These are phyloP conservation scores for Sindora glabra DNA, from an alignment of 306 rosid genomes.

Conservation along the genomic window DNA sequence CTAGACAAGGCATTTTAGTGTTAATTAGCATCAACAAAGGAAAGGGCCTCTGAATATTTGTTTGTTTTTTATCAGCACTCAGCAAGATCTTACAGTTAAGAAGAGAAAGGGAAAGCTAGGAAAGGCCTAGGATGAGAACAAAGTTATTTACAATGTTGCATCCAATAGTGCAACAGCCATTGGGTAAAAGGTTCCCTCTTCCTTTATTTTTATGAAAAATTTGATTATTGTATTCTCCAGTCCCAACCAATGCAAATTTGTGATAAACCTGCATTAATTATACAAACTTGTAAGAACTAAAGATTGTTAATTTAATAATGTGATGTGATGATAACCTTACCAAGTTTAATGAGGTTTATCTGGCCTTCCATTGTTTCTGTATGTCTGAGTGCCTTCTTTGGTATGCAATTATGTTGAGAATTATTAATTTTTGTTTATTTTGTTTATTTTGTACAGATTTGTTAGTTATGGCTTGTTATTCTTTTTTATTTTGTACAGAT, in stretches of 20 bases:
- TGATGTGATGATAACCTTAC: background rate
- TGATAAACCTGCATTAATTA: background rate
- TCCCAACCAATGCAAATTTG: background rate
- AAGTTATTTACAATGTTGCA: slow-evolving; percentile 88
- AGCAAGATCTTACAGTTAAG: slow-evolving; percentile 84
- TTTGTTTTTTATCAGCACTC: slow-evolving; percentile 50
- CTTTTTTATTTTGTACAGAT: too few species aligned
- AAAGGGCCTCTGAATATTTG: slow-evolving; percentile 25
- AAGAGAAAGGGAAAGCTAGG: slow-evolving; percentile 89
- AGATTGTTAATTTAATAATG: too few species aligned
- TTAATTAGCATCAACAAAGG: background rate
- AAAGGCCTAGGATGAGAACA: slow-evolving; percentile 97
- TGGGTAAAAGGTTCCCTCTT: slow-evolving; percentile 45
- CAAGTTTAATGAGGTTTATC: background rate
- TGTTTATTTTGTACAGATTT: too few species aligned
- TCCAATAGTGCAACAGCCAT: slow-evolving; percentile 98
- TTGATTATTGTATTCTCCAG: background rate
- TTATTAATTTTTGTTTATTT: too few species aligned
- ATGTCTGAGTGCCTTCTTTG: too few species aligned
- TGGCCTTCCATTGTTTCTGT: background rate
- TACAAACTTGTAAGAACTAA: too few species aligned
- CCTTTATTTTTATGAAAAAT: background rate
- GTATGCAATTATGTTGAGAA: too few species aligned
- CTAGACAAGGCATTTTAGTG: background rate
- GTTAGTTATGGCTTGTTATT: too few species aligned